Percentiles rank a stretch among this genome's conserved stretches.
phyloP scores from a whole-genome alignment of 768 basidiomycete species.

The Leccinum ochraceum region DNA sequence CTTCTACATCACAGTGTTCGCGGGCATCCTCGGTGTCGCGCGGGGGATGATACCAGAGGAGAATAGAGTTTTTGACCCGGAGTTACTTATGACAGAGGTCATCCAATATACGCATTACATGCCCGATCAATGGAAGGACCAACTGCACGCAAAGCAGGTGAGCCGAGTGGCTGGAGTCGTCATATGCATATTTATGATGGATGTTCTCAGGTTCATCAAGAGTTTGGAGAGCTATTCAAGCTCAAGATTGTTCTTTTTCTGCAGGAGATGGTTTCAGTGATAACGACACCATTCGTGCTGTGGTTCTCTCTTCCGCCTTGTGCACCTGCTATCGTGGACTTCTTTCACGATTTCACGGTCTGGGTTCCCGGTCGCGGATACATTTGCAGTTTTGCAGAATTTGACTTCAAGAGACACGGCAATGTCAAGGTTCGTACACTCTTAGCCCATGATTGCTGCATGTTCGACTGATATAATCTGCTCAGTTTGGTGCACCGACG shows the following conservation, averaged over 20 bases:
- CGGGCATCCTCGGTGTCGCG: slow-evolving; percentile 83
- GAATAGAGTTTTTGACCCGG: slow-evolving; percentile 91
- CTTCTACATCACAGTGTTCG: slow-evolving; percentile 91
- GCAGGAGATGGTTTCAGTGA: slow-evolving; percentile 87
- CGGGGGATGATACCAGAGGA: slow-evolving; percentile 96
- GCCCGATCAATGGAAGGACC: slow-evolving; percentile 88
- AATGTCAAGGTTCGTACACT: slow-evolving; percentile 71
- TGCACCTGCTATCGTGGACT: slow-evolving; percentile 91
- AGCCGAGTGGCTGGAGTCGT: slow-evolving; percentile 5
- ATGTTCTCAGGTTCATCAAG: slow-evolving; percentile 70
- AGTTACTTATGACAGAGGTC: slow-evolving; percentile 88
- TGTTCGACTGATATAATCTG: slow-evolving; percentile 2
- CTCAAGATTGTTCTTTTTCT: slow-evolving; percentile 88
- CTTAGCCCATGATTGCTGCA: too few species aligned
- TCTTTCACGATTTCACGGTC: slow-evolving; percentile 97
- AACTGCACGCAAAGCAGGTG: slow-evolving; percentile 87
- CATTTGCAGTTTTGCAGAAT: slow-evolving; percentile 97
- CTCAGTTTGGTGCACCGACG: slow-evolving; percentile 83
- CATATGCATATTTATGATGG: not conserved
- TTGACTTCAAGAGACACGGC: slow-evolving; percentile 94
- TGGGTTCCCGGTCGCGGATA: slow-evolving; percentile 97
- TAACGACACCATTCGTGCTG: slow-evolving; percentile 91
- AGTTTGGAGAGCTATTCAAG: slow-evolving; percentile 91
- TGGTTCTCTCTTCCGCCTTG: slow-evolving; percentile 91
- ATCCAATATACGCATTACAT: slow-evolving; percentile 95